Evolutionary conservation across 139 green algal genomes (phyloP), one percentile per base, ranked within the genome.

Genomic region (Penium margaritaceum): DNA sequence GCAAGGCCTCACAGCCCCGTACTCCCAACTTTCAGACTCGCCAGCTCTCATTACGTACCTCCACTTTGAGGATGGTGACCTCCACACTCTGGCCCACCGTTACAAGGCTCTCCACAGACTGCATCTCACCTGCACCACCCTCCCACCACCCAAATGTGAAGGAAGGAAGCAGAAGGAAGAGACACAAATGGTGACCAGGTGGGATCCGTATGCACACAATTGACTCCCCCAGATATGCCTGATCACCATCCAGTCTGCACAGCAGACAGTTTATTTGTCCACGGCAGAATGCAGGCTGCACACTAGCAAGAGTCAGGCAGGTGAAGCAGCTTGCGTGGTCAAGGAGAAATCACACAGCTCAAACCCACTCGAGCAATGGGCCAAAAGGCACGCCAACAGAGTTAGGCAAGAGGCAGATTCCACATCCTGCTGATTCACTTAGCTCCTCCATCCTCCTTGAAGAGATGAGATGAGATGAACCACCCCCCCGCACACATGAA

Each of bases 21-120:
- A 29, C 46, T 19, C 24, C 24, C 46, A 19, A 57, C 46, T 57
- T 19, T 57, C 12, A 30, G n/a, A n/a, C 17, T n/a, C 15, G 17
- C 30, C 51, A 27, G 17, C 51, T 21, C 30, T 24, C 34, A 36
- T 19, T 17, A 74, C 69, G 33, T 43, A 76, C 62, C 19, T 85
- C 61, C 0, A 92, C 65, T 24, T 61, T 77, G 19, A 83, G 21
- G 24, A 90, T 80, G 3, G 60, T 75, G 21, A 85, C 87, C 69
- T 86, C 72, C 12, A 91, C 34, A 74, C 85, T 76, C 33, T 89
- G 46, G 30, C 81, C 87, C 46, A 79, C 73, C 4, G 62, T 72
- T 17, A 87, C 39, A 32, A 68, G 27, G 36, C n/a, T 58, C 5
- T 81, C 30, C 54, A 47, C 35, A n/a, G 51, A 21, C 30, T 68